Conservation (phyloP, 2,329 filamentous ascomycete species). For the Trichoderma breve region DNA sequence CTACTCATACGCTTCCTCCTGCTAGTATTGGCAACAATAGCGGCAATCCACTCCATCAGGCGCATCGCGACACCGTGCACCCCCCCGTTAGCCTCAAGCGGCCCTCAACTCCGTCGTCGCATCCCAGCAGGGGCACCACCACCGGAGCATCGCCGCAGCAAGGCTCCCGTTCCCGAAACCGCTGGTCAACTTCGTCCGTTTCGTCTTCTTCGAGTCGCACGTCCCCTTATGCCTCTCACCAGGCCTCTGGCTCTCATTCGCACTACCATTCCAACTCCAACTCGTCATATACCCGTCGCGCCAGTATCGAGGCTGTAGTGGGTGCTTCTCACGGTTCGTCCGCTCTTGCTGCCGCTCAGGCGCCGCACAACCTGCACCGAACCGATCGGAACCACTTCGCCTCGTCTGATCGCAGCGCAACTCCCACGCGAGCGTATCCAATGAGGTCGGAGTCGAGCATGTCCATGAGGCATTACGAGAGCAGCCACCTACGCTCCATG, state of each 20-base stretch:
- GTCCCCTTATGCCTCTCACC: conserved; percentile 35
- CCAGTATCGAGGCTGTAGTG: conserved; percentile 44
- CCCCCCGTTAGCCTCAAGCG: conserved; percentile 20
- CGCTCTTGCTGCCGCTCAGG: conserved; percentile 26
- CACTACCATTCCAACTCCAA: conserved; percentile 6
- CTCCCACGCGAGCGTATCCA: neutral
- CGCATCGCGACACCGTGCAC: conserved; percentile 18
- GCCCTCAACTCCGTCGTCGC: conserved; percentile 24
- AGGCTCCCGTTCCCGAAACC: conserved; percentile 48
- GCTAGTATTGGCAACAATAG: neutral
- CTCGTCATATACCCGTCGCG: conserved; percentile 33
- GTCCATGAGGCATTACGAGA: conserved; percentile 14
- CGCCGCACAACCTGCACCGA: conserved; percentile 38
- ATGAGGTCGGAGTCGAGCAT: conserved; percentile 17
- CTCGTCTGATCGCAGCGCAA: neutral
- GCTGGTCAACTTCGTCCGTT: conserved; percentile 44
- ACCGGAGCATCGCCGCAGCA: conserved; percentile 38
- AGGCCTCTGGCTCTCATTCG: conserved; percentile 29
- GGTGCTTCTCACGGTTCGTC: conserved; percentile 32
- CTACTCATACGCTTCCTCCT: conserved; percentile 22
- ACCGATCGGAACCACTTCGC: neutral
- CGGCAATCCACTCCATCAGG: neutral
- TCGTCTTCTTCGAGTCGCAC: conserved; percentile 51
- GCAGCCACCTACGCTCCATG: conserved; percentile 20
- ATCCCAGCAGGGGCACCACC: conserved; percentile 21